Percentiles rank a stretch among this genome's conserved stretches.
These are phyloP conservation scores for Camelina sativa DNA, from an alignment of 345 rosid genomes.

Conservation along the genomic window DNA sequence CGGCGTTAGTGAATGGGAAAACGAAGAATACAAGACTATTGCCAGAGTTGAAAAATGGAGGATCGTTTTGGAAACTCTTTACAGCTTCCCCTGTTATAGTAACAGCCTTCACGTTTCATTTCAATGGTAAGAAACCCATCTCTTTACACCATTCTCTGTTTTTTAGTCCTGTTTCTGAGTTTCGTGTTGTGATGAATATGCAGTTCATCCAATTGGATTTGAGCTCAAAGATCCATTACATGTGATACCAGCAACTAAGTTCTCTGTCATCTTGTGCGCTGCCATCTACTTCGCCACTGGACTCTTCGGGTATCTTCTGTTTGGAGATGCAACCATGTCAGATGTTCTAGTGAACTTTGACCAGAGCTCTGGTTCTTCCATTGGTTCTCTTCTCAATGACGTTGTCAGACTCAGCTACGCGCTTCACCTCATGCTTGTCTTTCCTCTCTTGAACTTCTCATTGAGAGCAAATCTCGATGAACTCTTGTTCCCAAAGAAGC, in stretches of 20 bases:
- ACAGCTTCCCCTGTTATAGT: constrained; percentile 90
- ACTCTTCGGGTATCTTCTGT: constrained; percentile 77
- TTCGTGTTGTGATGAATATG: constrained; percentile 26
- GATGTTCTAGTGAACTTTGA: constrained; percentile 85
- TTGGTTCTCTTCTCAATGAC: constrained; percentile 67
- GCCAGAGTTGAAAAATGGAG: constrained; percentile 55
- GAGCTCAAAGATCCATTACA: constrained; percentile 69
- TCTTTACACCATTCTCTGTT: constrained; percentile 15
- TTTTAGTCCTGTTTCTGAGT: constrained; percentile 23
- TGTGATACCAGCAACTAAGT: constrained; percentile 63
- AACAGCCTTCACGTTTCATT: constrained; percentile 93
- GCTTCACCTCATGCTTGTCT: constrained; percentile 78
- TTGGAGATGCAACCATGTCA: constrained; percentile 77
- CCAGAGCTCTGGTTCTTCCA: constrained; percentile 56
- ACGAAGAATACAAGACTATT: constrained; percentile 64
- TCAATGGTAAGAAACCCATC: constrained; percentile 62
- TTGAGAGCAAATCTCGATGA: constrained; percentile 78
- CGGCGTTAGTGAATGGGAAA: constrained; percentile 61
- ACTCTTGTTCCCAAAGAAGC: constrained; percentile 59
- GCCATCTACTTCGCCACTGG: constrained; percentile 69
- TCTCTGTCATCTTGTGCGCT: constrained; percentile 64
- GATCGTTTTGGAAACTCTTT: constrained; percentile 77
- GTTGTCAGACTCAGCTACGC: constrained; percentile 77
- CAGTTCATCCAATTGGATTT: constrained; percentile 83
- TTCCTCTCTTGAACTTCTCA: constrained; percentile 85